These are phyloP conservation scores for Biscogniauxia marginata DNA, from an alignment of 2,329 filamentous ascomycete species.

Conservation along the genomic window DNA sequence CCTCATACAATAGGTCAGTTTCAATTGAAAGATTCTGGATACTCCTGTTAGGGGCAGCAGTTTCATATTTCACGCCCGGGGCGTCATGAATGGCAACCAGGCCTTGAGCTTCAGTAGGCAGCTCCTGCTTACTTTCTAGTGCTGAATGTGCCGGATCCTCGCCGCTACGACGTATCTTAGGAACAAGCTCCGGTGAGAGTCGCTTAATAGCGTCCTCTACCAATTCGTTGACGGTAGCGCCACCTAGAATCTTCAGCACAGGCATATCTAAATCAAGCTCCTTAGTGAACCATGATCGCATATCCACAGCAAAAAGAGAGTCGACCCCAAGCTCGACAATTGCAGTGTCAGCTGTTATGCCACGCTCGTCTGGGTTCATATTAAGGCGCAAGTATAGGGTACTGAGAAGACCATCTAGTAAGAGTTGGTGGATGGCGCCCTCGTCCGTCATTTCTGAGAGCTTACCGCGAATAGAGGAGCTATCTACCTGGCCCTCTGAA, in stretches of 20 bases:
- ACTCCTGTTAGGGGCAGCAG: background rate
- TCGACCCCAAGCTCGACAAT: constrained; percentile 30
- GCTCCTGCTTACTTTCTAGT: background rate
- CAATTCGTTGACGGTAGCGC: constrained; percentile 12
- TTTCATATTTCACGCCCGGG: background rate
- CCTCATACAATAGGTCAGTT: background rate
- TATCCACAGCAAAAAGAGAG: constrained; percentile 34
- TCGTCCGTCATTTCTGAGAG: background rate
- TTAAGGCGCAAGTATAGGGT: constrained; percentile 8
- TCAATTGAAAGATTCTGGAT: background rate
- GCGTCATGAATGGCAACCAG: background rate
- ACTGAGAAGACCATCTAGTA: constrained; percentile 9
- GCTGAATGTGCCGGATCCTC: background rate
- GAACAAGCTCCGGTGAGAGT: constrained; percentile 4
- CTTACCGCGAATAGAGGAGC: constrained; percentile 3
- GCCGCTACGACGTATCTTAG: constrained; percentile 4
- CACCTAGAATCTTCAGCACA: constrained; percentile 38
- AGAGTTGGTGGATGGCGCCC: background rate
- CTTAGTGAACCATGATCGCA: constrained; percentile 48
- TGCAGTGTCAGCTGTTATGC: constrained; percentile 5
- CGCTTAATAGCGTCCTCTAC: background rate
- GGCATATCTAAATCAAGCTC: constrained; percentile 43
- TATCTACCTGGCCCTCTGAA: background rate
- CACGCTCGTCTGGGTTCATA: constrained; percentile 7
- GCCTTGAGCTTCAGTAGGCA: background rate